phyloP scores from a whole-genome alignment of 1,284 basidiomycete genomes.

The Cutaneotrichosporon sp. region DNA sequence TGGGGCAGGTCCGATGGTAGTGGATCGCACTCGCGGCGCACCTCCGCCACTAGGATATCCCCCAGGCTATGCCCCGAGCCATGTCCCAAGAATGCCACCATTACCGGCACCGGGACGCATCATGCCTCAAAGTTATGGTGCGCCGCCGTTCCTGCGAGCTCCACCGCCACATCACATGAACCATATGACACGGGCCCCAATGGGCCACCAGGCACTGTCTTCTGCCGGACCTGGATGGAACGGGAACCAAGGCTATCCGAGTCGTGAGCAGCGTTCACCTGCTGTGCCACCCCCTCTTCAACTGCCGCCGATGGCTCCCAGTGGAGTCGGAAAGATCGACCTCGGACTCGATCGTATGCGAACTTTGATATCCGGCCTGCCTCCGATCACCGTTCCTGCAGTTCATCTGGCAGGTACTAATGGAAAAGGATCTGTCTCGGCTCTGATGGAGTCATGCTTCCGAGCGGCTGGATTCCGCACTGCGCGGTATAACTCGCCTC shows the following conservation, averaged over 20 bases:
- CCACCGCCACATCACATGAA: neutral
- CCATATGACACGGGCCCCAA: neutral
- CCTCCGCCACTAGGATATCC: neutral
- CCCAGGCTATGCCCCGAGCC: too few species aligned
- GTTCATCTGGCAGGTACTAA: slow-evolving; percentile 95
- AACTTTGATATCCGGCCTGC: slow-evolving; percentile 58
- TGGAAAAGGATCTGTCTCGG: slow-evolving; percentile 91
- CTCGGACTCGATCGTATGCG: slow-evolving; percentile 69
- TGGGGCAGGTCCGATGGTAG: slow-evolving; percentile 1
- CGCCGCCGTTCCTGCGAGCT: neutral
- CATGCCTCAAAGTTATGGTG: neutral
- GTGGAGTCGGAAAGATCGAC: slow-evolving; percentile 56
- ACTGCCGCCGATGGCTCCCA: neutral
- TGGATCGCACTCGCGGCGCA: neutral
- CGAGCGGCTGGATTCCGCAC: slow-evolving; percentile 57
- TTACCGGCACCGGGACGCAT: neutral
- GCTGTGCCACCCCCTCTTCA: neutral
- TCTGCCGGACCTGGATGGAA: neutral
- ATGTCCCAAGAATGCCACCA: too few species aligned
- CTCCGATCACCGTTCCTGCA: slow-evolving; percentile 69
- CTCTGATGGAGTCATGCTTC: slow-evolving; percentile 73
- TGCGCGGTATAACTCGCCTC: slow-evolving; percentile 89
- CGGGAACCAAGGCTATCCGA: neutral
- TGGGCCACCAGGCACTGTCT: neutral
- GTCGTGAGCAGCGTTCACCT: neutral